These are phyloP conservation scores for Phytopythium aichiense DNA, from an alignment of 352 stramenopile species.

Conservation along the genomic window DNA sequence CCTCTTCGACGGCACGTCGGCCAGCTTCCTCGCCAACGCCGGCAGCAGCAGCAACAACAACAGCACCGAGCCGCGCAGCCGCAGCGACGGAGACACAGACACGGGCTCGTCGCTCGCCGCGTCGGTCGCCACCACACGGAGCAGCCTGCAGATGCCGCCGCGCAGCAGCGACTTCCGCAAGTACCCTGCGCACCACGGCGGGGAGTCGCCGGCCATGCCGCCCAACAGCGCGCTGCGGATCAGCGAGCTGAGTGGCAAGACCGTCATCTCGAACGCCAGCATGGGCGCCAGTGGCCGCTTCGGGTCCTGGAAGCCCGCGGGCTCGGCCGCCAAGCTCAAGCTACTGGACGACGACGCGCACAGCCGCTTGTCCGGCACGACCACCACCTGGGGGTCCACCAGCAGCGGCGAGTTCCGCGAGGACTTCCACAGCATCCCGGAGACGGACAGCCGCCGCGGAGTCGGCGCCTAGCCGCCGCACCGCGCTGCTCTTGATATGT, in stretches of 20 bases:
- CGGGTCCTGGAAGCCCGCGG: neutral
- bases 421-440: slow-evolving; percentile 5
- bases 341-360: slow-evolving; percentile 6
- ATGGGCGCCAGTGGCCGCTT: neutral
- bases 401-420: slow-evolving; percentile 5
- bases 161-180: neutral
- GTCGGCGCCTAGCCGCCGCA: neutral
- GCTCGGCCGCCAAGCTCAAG: neutral
- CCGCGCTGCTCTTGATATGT: neutral
- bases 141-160: slow-evolving; percentile 1
- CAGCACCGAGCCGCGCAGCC: neutral
- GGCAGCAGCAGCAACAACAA: neutral
- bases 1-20: slow-evolving; percentile 34
- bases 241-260: slow-evolving; percentile 6
- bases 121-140: neutral
- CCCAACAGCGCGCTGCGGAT: slow-evolving; percentile 1
- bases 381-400: slow-evolving; percentile 2
- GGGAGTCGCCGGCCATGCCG: neutral
- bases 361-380: slow-evolving; percentile 3
- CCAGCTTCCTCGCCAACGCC: slow-evolving; percentile 12
- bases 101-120: neutral
- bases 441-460: neutral
- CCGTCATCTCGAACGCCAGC: slow-evolving; percentile 2
- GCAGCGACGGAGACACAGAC: slow-evolving; percentile 4
- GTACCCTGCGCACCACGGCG: neutral